These are phyloP conservation scores for Fusarium sp. DNA, from an alignment of 2,329 filamentous ascomycete species.

Conservation along the genomic window DNA sequence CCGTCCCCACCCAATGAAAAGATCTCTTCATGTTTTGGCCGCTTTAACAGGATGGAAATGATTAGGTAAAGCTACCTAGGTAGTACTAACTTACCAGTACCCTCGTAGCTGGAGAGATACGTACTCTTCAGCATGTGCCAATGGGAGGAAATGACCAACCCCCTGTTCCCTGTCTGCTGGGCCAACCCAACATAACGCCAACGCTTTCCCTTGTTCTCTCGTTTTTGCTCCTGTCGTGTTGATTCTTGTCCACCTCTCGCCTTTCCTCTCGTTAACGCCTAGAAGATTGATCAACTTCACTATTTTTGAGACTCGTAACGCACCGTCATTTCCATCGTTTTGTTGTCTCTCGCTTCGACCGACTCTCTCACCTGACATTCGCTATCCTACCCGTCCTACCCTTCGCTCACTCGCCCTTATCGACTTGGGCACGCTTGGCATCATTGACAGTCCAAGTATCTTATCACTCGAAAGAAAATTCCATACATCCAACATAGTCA, in stretches of 20 bases:
- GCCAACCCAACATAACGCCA: slow-evolving; percentile 39
- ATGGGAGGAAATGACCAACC: slow-evolving; percentile 14
- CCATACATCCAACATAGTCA: slow-evolving; percentile 10
- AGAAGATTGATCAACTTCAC: slow-evolving; percentile 23
- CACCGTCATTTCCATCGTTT: slow-evolving; percentile 10
- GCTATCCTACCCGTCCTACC: slow-evolving; percentile 14
- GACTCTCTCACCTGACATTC: slow-evolving; percentile 28
- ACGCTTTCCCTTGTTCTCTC: slow-evolving; percentile 37
- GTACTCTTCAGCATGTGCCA: slow-evolving; percentile 23
- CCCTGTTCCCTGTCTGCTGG: slow-evolving; percentile 31
- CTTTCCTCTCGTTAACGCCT: slow-evolving; percentile 19
- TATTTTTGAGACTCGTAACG: slow-evolving; percentile 12
- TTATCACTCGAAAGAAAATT: neutral
- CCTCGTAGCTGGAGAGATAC: slow-evolving; percentile 3
- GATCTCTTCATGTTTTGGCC: neutral
- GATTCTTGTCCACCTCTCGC: slow-evolving; percentile 29
- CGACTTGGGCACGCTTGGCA: slow-evolving; percentile 20
- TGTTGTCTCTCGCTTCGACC: slow-evolving; percentile 34
- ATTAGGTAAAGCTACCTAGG: neutral
- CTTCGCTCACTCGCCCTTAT: slow-evolving; percentile 21
- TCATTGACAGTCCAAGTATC: slow-evolving; percentile 1
- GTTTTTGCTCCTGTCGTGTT: slow-evolving; percentile 23
- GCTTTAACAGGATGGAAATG: neutral
- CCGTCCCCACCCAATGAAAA: neutral
- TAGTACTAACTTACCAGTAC: too few relatives aligned